These are phyloP conservation scores for Acacia crassicarpa DNA, from an alignment of 306 rosid genomes.

Conservation along the genomic window DNA sequence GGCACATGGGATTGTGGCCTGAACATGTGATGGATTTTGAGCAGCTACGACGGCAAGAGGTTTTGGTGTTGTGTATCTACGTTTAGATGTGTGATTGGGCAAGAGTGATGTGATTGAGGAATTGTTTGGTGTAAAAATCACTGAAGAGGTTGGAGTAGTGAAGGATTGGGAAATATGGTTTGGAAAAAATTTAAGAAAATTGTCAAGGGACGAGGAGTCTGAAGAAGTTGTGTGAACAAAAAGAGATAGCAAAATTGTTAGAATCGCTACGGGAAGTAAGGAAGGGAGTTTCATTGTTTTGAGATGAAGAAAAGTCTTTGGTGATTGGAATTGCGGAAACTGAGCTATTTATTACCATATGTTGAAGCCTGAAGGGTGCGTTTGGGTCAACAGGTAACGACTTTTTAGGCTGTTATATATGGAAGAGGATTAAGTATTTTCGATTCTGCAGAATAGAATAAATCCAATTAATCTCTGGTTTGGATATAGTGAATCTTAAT, in stretches of 20 bases:
- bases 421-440: too few relatives aligned
- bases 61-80: slow-evolving; percentile 18
- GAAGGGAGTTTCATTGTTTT: neutral
- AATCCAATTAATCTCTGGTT: too few relatives aligned
- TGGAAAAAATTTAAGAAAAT: neutral
- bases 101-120: slow-evolving; percentile 10
- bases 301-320: neutral
- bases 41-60: too few relatives aligned
- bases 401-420: neutral
- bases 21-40: neutral
- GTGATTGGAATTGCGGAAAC: neutral
- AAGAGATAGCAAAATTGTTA: neutral
- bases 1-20: slow-evolving; percentile 34
- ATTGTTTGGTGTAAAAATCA: slow-evolving; percentile 12
- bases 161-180: neutral
- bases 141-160: neutral
- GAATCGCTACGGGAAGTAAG: neutral
- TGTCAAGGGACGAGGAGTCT: neutral
- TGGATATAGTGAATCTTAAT: too few relatives aligned
- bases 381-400: neutral
- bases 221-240: neutral
- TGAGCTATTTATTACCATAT: neutral
- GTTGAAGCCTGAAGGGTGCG: neutral
- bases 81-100: slow-evolving; percentile 18
- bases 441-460: too few relatives aligned